Percentiles rank a stretch among this genome's conserved stretches.
Evolutionary conservation across 2,329 filamentous ascomycete species (phyloP).

Genomic region (Leptodontidium sp.): DNA sequence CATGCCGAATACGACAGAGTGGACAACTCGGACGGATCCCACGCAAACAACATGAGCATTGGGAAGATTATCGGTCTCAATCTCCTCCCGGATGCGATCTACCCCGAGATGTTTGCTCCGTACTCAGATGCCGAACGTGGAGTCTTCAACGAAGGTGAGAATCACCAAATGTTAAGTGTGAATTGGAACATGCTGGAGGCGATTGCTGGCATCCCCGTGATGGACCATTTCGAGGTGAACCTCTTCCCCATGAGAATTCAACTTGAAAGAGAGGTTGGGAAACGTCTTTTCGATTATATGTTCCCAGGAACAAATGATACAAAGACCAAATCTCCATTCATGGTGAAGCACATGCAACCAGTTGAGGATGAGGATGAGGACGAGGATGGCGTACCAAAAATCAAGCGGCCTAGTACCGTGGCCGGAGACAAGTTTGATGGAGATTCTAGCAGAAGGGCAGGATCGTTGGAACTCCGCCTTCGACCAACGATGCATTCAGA

Average conservation of each 20-base stretch:
- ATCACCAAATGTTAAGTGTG: constrained; percentile 87
- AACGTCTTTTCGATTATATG: constrained; percentile 95
- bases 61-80: constrained; percentile 90
- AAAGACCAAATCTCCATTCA: constrained; percentile 69
- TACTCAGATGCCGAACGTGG: constrained; percentile 75
- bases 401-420: constrained; percentile 28
- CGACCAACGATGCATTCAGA: constrained; percentile 79
- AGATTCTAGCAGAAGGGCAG: constrained; percentile 68
- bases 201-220: constrained; percentile 95
- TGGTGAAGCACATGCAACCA: constrained; percentile 60
- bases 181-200: constrained; percentile 99
- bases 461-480: constrained; percentile 82
- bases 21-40: constrained; percentile 96
- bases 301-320: constrained; percentile 78
- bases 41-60: constrained; percentile 90
- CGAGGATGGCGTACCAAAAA: constrained; percentile 40
- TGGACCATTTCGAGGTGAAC: constrained; percentile 96
- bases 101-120: constrained; percentile 94
- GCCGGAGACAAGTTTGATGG: constrained; percentile 56
- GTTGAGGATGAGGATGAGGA: constrained; percentile 43
- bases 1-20: constrained; percentile 94
- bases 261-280: constrained; percentile 89
- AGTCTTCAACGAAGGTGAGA: constrained; percentile 60
- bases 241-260: constrained; percentile 94
- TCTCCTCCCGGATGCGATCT: constrained; percentile 86